These are phyloP conservation scores for Allomyces arbusculus DNA, from an alignment of 192 early-diverging fungal species.

Conservation along the genomic window DNA sequence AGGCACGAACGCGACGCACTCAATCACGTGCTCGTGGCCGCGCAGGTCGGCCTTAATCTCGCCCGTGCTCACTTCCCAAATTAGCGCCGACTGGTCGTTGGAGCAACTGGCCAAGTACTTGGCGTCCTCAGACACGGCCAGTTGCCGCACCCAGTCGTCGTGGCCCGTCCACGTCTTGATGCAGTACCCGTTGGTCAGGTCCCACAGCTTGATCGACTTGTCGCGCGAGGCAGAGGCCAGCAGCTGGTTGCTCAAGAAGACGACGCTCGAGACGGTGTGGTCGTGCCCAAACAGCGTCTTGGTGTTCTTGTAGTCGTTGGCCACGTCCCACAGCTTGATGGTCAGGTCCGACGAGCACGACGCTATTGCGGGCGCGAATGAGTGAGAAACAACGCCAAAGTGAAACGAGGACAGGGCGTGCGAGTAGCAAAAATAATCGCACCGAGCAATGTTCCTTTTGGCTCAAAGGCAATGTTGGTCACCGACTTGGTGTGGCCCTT, in stretches of 20 bases:
- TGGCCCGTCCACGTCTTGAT: slow-evolving; percentile 63
- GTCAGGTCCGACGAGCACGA: slow-evolving; percentile 81
- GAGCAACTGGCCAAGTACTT: slow-evolving; percentile 50
- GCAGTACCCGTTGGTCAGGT: slow-evolving; percentile 46
- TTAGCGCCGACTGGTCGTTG: slow-evolving; percentile 71
- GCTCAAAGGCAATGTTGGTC: slow-evolving; percentile 67
- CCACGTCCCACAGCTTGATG: slow-evolving; percentile 80
- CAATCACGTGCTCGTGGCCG: slow-evolving; percentile 87
- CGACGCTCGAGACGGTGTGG: slow-evolving; percentile 69
- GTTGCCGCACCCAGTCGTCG: slow-evolving; percentile 68
- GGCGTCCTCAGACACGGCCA: slow-evolving; percentile 47
- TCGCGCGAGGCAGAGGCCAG: slow-evolving; percentile 76
- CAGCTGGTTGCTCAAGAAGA: slow-evolving; percentile 47
- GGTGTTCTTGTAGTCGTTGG: slow-evolving; percentile 61
- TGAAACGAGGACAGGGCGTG: too few relatives aligned
- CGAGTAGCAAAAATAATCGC: slow-evolving; percentile 2
- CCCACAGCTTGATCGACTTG: slow-evolving; percentile 81
- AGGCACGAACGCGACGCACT: slow-evolving; percentile 73
- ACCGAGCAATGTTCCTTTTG: slow-evolving; percentile 64
- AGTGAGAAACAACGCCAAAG: too few relatives aligned
- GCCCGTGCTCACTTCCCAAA: slow-evolving; percentile 60
- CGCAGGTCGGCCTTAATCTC: slow-evolving; percentile 59
- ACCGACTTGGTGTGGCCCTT: slow-evolving; percentile 93
- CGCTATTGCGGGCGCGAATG: slow-evolving; percentile 15
- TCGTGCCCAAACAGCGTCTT: slow-evolving; percentile 80